A percentile compares a stretch with the other conserved stretches of the same genome.
These are phyloP conservation scores for Juglanconis juglandina DNA, from an alignment of 2,329 filamentous ascomycete genomes.

Conservation along the genomic window DNA sequence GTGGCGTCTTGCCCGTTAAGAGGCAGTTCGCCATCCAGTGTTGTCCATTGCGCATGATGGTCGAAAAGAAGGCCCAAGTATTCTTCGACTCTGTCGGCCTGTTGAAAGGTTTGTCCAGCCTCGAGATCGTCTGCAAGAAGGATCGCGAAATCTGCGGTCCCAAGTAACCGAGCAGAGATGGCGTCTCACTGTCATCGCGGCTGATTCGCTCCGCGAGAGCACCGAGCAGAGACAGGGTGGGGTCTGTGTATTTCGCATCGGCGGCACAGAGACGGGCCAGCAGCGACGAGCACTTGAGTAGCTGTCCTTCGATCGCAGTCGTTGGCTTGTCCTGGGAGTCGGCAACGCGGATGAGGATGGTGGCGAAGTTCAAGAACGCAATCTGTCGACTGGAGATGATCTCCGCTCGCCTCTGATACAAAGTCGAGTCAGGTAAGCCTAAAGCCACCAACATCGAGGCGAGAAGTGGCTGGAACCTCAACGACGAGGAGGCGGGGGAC, in stretches of 20 bases:
- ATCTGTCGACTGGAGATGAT: conserved; percentile 61
- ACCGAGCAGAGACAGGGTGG: conserved; percentile 68
- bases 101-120: conserved; percentile 71
- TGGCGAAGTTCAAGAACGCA: conserved; percentile 63
- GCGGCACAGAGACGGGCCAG: conserved; percentile 73
- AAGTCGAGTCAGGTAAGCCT: conserved; percentile 56
- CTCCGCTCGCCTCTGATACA: conserved; percentile 53
- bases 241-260: conserved; percentile 61
- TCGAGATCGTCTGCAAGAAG: conserved; percentile 75
- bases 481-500: conserved; percentile 62
- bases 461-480: conserved; percentile 75
- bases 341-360: conserved; percentile 67
- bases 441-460: conserved; percentile 64
- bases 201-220: conserved; percentile 69
- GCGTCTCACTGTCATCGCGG: conserved; percentile 67
- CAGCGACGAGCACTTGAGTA: conserved; percentile 77
- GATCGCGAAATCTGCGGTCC: conserved; percentile 78
- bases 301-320: conserved; percentile 67
- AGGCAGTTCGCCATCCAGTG: conserved; percentile 96
- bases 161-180: conserved; percentile 89
- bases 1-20: conserved; percentile 80
- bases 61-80: conserved; percentile 83
- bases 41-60: conserved; percentile 82
- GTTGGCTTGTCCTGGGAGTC: conserved; percentile 60
- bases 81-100: conserved; percentile 61